A percentile compares a stretch with the other conserved stretches of the same genome.
Conservation (phyloP, 139 green algal genomes). For the Chlorella sp. region DNA sequence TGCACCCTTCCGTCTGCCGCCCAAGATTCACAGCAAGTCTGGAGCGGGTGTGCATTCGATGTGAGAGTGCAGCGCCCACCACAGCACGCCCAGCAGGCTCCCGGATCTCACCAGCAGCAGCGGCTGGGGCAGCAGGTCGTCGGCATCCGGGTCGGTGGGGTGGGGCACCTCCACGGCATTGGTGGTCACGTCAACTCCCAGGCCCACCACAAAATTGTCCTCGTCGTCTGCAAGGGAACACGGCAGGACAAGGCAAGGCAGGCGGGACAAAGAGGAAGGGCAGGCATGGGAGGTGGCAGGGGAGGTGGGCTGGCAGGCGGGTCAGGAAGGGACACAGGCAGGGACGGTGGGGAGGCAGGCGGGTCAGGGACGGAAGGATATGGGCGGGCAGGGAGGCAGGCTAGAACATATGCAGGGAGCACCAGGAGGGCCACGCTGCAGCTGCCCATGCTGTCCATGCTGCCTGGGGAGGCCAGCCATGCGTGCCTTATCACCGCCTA, state of each 20-base stretch:
- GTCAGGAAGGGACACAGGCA: no score
- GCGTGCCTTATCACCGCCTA: no score
- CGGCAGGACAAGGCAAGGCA: background rate
- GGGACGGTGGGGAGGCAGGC: no score
- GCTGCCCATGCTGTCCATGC: background rate
- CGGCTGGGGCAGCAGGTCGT: conserved; percentile 51
- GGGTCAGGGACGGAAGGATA: no score
- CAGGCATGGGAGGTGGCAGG: background rate
- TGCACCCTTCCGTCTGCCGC: no score
- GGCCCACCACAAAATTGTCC: conserved; percentile 68
- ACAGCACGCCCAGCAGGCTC: background rate
- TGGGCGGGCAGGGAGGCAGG: background rate
- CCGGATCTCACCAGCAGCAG: conserved; percentile 38
- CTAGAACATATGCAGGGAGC: background rate
- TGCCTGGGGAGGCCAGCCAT: no score
- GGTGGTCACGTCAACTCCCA: conserved; percentile 55
- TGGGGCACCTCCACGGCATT: conserved; percentile 32
- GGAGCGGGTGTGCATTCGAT: background rate
- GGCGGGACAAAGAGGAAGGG: background rate
- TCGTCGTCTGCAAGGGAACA: conserved; percentile 30
- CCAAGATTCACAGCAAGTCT: no score
- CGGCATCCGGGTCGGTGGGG: conserved; percentile 49
- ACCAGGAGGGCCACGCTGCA: background rate
- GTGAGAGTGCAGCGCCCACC: no score
- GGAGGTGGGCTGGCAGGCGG: no score